Percentiles rank a stretch among this genome's conserved stretches.
These are phyloP conservation scores for Madurella mycetomatis DNA, from an alignment of 2,329 filamentous ascomycete species.

Conservation along the genomic window DNA sequence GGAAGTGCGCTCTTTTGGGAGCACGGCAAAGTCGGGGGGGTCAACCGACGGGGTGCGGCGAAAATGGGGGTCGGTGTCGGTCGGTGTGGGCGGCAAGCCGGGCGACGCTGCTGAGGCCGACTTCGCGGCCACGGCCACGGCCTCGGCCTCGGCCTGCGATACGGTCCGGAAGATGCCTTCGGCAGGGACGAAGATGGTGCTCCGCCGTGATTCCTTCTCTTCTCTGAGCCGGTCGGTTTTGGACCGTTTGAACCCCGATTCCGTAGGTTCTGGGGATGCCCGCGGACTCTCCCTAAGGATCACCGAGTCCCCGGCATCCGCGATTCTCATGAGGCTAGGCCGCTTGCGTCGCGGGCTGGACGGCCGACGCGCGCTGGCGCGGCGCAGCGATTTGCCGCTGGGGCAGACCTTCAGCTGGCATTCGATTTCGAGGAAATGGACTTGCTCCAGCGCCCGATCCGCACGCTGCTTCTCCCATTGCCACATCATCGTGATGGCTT, in stretches of 20 bases:
- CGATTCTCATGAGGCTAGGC: slow-evolving; percentile 32
- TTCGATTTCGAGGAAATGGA: slow-evolving; percentile 73
- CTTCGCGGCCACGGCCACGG: slow-evolving; percentile 36
- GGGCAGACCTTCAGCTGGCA: slow-evolving; percentile 65
- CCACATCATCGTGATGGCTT: slow-evolving; percentile 49
- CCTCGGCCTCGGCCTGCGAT: slow-evolving; percentile 49
- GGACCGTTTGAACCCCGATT: slow-evolving; percentile 35
- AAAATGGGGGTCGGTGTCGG: slow-evolving; percentile 39
- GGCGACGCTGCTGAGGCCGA: slow-evolving; percentile 3
- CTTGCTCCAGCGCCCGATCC: slow-evolving; percentile 64
- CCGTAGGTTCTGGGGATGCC: slow-evolving; percentile 29
- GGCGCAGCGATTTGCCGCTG: slow-evolving; percentile 44
- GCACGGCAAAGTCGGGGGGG: slow-evolving; percentile 54
- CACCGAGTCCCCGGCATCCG: slow-evolving; percentile 40
- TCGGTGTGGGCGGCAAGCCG: slow-evolving; percentile 32
- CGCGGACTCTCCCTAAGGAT: slow-evolving; percentile 37
- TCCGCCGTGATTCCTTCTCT: slow-evolving; percentile 39
- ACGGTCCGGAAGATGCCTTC: slow-evolving; percentile 61
- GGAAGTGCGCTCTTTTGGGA: slow-evolving; percentile 51
- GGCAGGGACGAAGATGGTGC: slow-evolving; percentile 56
- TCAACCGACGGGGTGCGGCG: slow-evolving; percentile 60
- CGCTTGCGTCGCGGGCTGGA: slow-evolving; percentile 36
- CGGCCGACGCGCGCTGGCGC: slow-evolving; percentile 24
- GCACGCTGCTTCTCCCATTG: slow-evolving; percentile 59
- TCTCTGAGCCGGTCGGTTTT: slow-evolving; percentile 30